Evolutionary conservation across 352 stramenopile genomes (phyloP), one percentile per base, ranked within the genome.

Genomic region (Pythium catenulatum): DNA sequence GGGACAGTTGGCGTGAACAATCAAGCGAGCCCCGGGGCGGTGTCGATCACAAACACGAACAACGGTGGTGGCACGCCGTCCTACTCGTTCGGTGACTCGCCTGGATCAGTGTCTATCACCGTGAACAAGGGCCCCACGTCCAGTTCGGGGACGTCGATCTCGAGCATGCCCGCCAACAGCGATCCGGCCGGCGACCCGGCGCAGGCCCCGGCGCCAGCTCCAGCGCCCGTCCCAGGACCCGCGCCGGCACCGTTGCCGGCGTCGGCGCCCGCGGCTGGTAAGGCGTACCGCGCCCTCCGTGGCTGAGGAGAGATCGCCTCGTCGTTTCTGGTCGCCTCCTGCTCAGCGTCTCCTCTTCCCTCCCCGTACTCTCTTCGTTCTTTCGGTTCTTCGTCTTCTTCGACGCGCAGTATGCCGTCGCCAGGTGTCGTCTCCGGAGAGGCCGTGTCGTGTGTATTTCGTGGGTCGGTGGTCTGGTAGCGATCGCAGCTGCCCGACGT

Each of bases 1-100:
- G 37, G 48, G 19, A 61, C 70, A 23, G 66, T 76, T n/a, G n/a
- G n/a, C n/a, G n/a, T n/a, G n/a, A 61, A n/a, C 52, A 61, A 73
- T 39, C 63, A 73, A 27, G 9, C 52, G 21, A 37, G 21, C 1
- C 63, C 63, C 7, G 63, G 63, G 25, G 50, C 63, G 8, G 34
- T 39, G 21, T 52, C 63, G 63, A 39, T 73, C n/a, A n/a, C n/a
- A n/a, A n/a, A n/a, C 5, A 59, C 34, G 4, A 73, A 73, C 63
- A 73, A 73, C 63, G 63, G 25, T 3, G 34, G 63, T 37, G 21
- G 9, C 9, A 15, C 63, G n/a, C 63, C 63, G 15, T 73, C 63
- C 23, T 52, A 23, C 25, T 36, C 63, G 36, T 73, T 73, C 37
- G 34, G 37, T n/a, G n/a, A 68, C 58, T 45, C 58, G 4, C 30